Percentiles rank a stretch among this genome's conserved stretches.
Conservation (phyloP, 352 stramenopile species). For the Globisporangium radiosum region DNA sequence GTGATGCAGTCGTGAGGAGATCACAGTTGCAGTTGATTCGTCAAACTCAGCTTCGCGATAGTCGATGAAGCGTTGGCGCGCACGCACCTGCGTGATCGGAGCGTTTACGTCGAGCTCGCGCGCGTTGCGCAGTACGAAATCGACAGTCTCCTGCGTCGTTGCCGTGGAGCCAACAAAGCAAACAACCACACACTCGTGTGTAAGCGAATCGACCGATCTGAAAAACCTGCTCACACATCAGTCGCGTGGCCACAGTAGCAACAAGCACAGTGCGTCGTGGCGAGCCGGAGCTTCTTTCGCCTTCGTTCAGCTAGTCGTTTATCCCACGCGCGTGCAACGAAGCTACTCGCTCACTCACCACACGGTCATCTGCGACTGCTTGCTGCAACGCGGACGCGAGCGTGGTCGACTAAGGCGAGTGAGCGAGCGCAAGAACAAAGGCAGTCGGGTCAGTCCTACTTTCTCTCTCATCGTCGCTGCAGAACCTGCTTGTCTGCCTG, state of each 20-base stretch:
- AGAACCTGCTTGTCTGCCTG: neutral
- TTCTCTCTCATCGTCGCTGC: too few species aligned
- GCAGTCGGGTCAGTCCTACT: slow-evolving; percentile 1
- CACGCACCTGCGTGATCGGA: neutral
- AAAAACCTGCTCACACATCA: too few species aligned
- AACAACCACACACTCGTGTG: too few species aligned
- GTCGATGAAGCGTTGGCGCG: neutral
- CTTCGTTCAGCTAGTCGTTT: too few species aligned
- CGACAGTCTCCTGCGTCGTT: slow-evolving; percentile 4
- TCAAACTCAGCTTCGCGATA: too few species aligned
- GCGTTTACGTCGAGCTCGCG: slow-evolving; percentile 9
- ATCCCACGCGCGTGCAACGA: neutral
- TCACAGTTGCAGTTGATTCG: too few species aligned
- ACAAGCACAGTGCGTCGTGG: too few species aligned
- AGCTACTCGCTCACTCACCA: slow-evolving; percentile 12
- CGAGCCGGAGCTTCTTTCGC: too few species aligned
- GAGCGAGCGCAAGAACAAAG: slow-evolving; percentile 4
- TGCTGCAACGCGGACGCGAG: slow-evolving; percentile 21
- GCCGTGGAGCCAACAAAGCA: neutral
- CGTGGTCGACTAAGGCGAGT: slow-evolving; percentile 11
- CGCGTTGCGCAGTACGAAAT: slow-evolving; percentile 8
- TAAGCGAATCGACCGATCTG: too few species aligned
- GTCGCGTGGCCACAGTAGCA: too few species aligned
- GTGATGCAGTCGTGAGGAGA: neutral
- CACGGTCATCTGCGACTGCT: slow-evolving; percentile 12